Evolutionary conservation across 306 rosid species (phyloP).

Genomic region (Sicyos edulis): DNA sequence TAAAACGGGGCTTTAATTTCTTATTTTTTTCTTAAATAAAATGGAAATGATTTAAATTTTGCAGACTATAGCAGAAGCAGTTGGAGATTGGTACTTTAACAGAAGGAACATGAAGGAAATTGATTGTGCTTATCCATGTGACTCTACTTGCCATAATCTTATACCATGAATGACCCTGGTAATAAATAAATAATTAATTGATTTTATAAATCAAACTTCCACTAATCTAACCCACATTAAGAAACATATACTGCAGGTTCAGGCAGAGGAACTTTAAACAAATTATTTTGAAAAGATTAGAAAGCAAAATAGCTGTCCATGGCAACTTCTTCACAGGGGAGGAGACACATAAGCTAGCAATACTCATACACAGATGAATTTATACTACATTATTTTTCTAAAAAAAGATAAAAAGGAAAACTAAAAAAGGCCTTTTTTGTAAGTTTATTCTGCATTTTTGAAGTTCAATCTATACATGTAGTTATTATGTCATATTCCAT

Average conservation of each 20-base stretch:
- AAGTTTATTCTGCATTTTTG: background rate
- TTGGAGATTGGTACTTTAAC: slow-evolving; percentile 91
- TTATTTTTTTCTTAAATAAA: no score
- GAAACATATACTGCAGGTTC: slow-evolving; percentile 5
- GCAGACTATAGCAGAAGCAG: slow-evolving; percentile 86
- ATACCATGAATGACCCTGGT: slow-evolving; percentile 32
- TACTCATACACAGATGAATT: background rate
- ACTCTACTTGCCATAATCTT: slow-evolving; percentile 64
- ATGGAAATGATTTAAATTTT: background rate
- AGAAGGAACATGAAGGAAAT: slow-evolving; percentile 50
- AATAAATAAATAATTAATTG: background rate
- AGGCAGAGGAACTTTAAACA: background rate
- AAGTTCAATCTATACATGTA: slow-evolving; percentile 3
- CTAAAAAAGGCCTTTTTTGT: background rate
- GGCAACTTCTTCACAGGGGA: background rate
- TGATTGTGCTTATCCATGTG: slow-evolving; percentile 87
- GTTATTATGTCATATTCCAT: background rate
- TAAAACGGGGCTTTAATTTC: no score
- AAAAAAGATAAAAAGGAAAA: background rate
- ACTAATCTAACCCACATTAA: background rate
- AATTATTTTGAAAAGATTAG: slow-evolving; percentile 7
- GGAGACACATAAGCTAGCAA: slow-evolving; percentile 4
- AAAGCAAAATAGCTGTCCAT: background rate
- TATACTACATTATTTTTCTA: background rate
- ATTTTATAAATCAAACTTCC: background rate